phyloP scores from a whole-genome alignment of 2,329 filamentous ascomycete genomes.

The Monilinia vaccinii-corymbosi region DNA sequence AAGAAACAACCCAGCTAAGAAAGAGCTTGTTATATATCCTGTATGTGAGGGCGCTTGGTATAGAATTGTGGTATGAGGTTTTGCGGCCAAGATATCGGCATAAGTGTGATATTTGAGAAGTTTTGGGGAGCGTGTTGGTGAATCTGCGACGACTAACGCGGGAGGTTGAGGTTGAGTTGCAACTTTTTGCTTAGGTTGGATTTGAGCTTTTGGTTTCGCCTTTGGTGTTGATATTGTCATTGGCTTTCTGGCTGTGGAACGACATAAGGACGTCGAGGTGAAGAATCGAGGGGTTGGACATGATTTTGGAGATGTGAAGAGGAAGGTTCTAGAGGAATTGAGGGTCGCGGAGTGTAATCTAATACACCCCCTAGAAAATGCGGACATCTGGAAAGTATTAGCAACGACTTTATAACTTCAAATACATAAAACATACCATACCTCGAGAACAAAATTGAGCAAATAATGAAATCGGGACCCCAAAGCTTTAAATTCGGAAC shows the following conservation, averaged over 20 bases:
- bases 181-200: background rate
- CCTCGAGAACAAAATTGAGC: constrained; percentile 11
- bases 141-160: background rate
- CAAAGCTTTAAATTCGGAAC: background rate
- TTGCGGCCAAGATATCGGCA: constrained; percentile 45
- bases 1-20: constrained; percentile 45
- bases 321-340: constrained; percentile 9
- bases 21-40: constrained; percentile 52
- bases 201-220: constrained; percentile 4
- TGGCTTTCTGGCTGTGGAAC: constrained; percentile 15
- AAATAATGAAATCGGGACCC: background rate
- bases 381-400: constrained; percentile 28
- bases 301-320: constrained; percentile 12
- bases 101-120: constrained; percentile 34
- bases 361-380: constrained; percentile 30
- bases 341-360: constrained; percentile 17
- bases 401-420: background rate
- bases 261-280: constrained; percentile 17
- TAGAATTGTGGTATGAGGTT: constrained; percentile 47
- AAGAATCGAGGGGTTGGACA: constrained; percentile 16
- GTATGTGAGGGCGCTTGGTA: constrained; percentile 58
- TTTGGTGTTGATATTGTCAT: background rate
- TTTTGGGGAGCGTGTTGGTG: background rate
- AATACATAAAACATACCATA: constrained; percentile 1
- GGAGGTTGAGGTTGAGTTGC: background rate